A percentile compares a stretch with the other conserved stretches of the same genome.
Conservation (phyloP, 2,329 filamentous ascomycete species). For the Exophiala aquamarina region DNA sequence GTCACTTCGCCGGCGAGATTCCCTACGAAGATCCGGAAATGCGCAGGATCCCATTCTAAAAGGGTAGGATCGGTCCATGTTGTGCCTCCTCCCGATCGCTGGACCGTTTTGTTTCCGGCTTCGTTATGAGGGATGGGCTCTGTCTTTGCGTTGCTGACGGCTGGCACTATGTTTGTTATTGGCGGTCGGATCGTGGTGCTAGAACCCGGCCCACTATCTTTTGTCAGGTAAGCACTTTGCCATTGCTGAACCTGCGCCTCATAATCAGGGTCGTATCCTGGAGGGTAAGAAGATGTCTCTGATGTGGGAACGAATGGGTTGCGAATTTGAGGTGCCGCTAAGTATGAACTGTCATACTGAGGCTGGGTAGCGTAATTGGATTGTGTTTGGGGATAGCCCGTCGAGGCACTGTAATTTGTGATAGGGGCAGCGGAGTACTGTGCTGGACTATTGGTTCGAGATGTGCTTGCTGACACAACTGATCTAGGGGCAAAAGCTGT, state of each 20-base stretch:
- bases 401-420: constrained; percentile 28
- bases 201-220: constrained; percentile 48
- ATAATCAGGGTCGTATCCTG: constrained; percentile 67
- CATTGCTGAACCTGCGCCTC: constrained; percentile 92
- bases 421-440: constrained; percentile 40
- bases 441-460: constrained; percentile 37
- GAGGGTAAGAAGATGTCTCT: constrained; percentile 53
- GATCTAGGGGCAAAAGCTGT: constrained; percentile 61
- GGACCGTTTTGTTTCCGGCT: constrained; percentile 70
- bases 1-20: constrained; percentile 97
- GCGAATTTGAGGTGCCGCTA: constrained; percentile 59
- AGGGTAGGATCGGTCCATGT: constrained; percentile 86
- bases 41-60: constrained; percentile 92
- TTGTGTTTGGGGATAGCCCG: constrained; percentile 29
- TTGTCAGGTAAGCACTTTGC: constrained; percentile 81
- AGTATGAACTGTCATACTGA: constrained; percentile 43
- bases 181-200: constrained; percentile 19
- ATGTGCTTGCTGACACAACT: constrained; percentile 47
- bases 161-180: constrained; percentile 31
- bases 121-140: constrained; percentile 45
- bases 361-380: constrained; percentile 49
- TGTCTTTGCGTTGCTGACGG: constrained; percentile 26
- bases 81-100: constrained; percentile 85
- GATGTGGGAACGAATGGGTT: constrained; percentile 70
- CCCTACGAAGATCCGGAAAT: constrained; percentile 92